Base-by-base conservation (phyloP, 1,284 basidiomycete species). In the Boletus coffeatus region DNA sequence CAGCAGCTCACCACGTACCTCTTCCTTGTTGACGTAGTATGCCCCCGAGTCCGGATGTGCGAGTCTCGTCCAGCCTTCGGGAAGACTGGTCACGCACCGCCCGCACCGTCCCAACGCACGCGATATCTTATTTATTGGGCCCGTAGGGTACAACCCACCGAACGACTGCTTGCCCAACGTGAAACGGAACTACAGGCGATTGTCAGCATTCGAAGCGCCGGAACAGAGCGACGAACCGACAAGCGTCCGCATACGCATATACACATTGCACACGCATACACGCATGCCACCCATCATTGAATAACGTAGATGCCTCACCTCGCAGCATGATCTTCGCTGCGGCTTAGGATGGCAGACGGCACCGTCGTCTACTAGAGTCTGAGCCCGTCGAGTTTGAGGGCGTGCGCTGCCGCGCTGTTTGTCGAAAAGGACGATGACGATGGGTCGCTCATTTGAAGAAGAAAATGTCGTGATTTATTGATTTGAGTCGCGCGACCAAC, bases 41-140 rank as follows among this genome's bases (percentile, higher is more conserved):
- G 63, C 58, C 11, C 74, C 71, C 29, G 55, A 61, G 5, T 75
- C 71, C 11, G 74, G 74, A 59, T 73, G 74, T 11, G 62, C 64
- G 55, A 75, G 37, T 60, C 52, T 70, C 25, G 34, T 53, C 71
- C 74, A 75, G 21, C 66, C 73, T 13, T 32, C 14, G 1, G 71
- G 65, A 50, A 64, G 62, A 9, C 68, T 68, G 9, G 32, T 16
- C 25, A 29, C 16, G 11, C 18, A 48, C 46, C 18, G 11, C 25
- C 25, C 14, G 21, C 52, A 53, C 10, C 18, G 46, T n/a, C 9
- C 46, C 46, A 48, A 18, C 14, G 29, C 25, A 14, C 52, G 29
- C 9, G 29, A 29, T 29, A 29, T 29, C 29, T 29, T 29, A 29
- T 29, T 29, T 29, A 29, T 29, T 29, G 5, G 25, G 25, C 29